Conservation (phyloP, 1,139 yeast species). For the Eremothecium coryli region DNA sequence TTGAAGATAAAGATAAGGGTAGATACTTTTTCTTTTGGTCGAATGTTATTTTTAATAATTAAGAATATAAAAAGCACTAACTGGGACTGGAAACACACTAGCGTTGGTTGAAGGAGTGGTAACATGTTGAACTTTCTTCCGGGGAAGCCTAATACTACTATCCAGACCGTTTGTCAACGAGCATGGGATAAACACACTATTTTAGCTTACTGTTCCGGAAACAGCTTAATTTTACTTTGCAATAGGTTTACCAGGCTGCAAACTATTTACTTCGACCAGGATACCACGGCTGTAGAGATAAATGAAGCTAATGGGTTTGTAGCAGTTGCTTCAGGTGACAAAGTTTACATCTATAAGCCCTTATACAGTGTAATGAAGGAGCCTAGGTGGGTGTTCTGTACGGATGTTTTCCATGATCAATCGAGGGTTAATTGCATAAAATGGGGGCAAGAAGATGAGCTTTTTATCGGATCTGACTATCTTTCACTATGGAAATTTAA, state of each 20-base stretch:
- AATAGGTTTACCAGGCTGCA: conserved; percentile 51
- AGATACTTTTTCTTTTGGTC: too few relatives aligned
- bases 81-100: too few relatives aligned
- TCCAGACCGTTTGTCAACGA: conserved; percentile 50
- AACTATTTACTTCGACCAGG: conserved; percentile 62
- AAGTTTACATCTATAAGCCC: conserved; percentile 33
- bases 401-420: conserved; percentile 32
- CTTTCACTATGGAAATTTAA: conserved; percentile 47
- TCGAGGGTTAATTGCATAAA: conserved; percentile 43
- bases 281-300: conserved; percentile 58
- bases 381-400: conserved; percentile 43
- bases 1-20: too few relatives aligned
- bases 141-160: conserved; percentile 64
- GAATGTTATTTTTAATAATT: too few relatives aligned
- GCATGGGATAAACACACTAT: conserved; percentile 62
- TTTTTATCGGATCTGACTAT: conserved; percentile 51
- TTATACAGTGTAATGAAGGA: conserved; percentile 33
- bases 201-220: conserved; percentile 77
- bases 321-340: conserved; percentile 34
- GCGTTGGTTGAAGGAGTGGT: background rate
- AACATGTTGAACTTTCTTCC: conserved; percentile 71
- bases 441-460: conserved; percentile 59
- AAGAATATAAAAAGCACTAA: too few relatives aligned
- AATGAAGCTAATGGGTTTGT: conserved; percentile 47
- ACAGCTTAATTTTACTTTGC: conserved; percentile 62